phyloP scores from a whole-genome alignment of 2,329 filamentous ascomycete species.

The Colletotrichum ledebouriae region DNA sequence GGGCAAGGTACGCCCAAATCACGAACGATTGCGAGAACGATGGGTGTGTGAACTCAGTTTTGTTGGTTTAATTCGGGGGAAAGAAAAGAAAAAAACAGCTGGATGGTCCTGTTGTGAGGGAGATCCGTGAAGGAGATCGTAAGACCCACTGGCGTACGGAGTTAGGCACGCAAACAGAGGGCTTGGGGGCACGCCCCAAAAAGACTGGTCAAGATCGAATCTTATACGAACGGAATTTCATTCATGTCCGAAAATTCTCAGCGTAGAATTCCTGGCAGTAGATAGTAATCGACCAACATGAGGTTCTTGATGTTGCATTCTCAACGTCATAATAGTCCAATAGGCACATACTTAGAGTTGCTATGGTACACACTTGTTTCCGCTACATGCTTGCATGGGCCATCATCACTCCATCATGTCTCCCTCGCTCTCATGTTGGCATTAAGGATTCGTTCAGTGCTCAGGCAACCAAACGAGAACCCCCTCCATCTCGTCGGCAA shows the following conservation, averaged over 20 bases:
- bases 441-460: background rate
- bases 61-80: conserved; percentile 17
- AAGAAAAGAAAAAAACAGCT: background rate
- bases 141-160: conserved; percentile 22
- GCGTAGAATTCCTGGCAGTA: background rate
- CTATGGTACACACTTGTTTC: too few species aligned
- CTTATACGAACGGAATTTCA: conserved; percentile 23
- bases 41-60: conserved; percentile 58
- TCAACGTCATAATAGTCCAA: too few species aligned
- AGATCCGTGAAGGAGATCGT: too few species aligned
- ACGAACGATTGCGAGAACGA: conserved; percentile 60
- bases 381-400: too few species aligned
- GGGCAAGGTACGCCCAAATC: conserved; percentile 87
- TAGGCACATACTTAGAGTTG: too few species aligned
- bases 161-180: conserved; percentile 23
- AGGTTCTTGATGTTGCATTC: too few species aligned
- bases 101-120: too few species aligned
- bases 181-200: conserved; percentile 25
- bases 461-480: background rate
- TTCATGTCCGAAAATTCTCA: background rate
- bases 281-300: too few species aligned
- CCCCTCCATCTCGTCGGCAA: background rate
- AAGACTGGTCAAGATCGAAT: conserved; percentile 12
- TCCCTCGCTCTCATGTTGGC: too few species aligned
- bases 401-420: too few species aligned